These are phyloP conservation scores for Pestalotiopsis sp. DNA, from an alignment of 2,329 filamentous ascomycete species.

Conservation along the genomic window DNA sequence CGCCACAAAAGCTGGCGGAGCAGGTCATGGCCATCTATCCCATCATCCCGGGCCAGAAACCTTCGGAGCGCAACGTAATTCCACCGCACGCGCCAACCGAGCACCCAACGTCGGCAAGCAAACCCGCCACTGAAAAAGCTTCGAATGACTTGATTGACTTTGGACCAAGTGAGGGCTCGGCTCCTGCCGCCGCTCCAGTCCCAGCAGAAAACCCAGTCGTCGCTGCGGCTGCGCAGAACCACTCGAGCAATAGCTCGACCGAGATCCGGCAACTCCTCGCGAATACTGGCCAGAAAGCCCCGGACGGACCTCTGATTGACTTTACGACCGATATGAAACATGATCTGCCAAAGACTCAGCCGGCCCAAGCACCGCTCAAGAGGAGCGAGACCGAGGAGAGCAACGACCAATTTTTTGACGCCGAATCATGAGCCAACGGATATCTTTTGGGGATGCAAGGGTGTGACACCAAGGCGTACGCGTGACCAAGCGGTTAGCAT, in stretches of 20 bases:
- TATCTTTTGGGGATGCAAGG: background rate
- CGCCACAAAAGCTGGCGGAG: slow-evolving; percentile 71
- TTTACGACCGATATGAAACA: slow-evolving; percentile 59
- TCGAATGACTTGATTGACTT: slow-evolving; percentile 60
- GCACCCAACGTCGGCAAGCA: slow-evolving; percentile 20
- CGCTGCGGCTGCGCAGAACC: slow-evolving; percentile 9
- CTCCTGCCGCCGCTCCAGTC: slow-evolving; percentile 11
- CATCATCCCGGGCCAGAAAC: slow-evolving; percentile 77
- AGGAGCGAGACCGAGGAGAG: slow-evolving; percentile 38
- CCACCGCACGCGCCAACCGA: slow-evolving; percentile 45
- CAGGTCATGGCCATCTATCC: slow-evolving; percentile 88
- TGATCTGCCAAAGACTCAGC: slow-evolving; percentile 40
- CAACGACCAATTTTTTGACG: slow-evolving; percentile 42
- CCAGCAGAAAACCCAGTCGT: slow-evolving; percentile 17
- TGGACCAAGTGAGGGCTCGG: slow-evolving; percentile 43
- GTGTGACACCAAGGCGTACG: background rate
- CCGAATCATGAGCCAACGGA: background rate
- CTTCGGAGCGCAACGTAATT: slow-evolving; percentile 57
- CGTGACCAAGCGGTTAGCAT: background rate
- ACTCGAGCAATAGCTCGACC: slow-evolving; percentile 25
- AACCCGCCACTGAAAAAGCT: slow-evolving; percentile 20
- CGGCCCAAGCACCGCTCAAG: slow-evolving; percentile 27
- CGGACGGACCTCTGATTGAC: slow-evolving; percentile 56
- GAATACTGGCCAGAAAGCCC: slow-evolving; percentile 48
- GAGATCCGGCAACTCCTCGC: slow-evolving; percentile 49